Evolutionary conservation across 2,329 filamentous ascomycete genomes (phyloP).

Genomic region (Fusarium nanum): DNA sequence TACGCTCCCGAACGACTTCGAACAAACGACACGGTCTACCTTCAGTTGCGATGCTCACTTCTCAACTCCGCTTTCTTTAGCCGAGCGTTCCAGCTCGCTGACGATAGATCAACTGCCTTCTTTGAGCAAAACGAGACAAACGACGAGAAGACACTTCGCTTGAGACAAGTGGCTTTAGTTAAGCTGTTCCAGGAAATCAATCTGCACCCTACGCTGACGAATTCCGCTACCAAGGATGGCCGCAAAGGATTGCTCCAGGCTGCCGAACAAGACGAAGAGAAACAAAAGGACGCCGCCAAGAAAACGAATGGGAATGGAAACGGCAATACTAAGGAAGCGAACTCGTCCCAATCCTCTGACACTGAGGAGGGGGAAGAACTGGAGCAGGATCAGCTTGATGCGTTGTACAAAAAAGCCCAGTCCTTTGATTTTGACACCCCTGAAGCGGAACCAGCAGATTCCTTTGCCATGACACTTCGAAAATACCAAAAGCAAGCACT

Average conservation of each 20-base stretch:
- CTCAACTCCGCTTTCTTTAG: constrained; percentile 79
- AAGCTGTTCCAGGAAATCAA: constrained; percentile 91
- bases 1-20: constrained; percentile 86
- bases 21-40: constrained; percentile 93
- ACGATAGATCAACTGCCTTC: constrained; percentile 77
- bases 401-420: constrained; percentile 94
- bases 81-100: constrained; percentile 67
- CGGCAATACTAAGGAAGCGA: constrained; percentile 48
- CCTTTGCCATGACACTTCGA: constrained; percentile 84
- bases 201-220: constrained; percentile 79
- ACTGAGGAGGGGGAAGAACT: constrained; percentile 89
- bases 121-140: constrained; percentile 88
- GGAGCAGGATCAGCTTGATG: constrained; percentile 94
- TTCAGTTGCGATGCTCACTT: constrained; percentile 85
- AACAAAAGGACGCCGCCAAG: constrained; percentile 64
- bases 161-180: constrained; percentile 88
- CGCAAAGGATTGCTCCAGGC: constrained; percentile 86
- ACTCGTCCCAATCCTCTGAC: constrained; percentile 70
- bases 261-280: constrained; percentile 88
- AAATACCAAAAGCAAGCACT: constrained; percentile 96
- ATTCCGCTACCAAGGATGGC: constrained; percentile 80
- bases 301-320: constrained; percentile 45
- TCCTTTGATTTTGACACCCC: constrained; percentile 96
- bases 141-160: constrained; percentile 84
- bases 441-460: constrained; percentile 82